These are phyloP conservation scores for Scheffersomyces coipomensis DNA, from an alignment of 805 yeast genomes.

Conservation along the genomic window DNA sequence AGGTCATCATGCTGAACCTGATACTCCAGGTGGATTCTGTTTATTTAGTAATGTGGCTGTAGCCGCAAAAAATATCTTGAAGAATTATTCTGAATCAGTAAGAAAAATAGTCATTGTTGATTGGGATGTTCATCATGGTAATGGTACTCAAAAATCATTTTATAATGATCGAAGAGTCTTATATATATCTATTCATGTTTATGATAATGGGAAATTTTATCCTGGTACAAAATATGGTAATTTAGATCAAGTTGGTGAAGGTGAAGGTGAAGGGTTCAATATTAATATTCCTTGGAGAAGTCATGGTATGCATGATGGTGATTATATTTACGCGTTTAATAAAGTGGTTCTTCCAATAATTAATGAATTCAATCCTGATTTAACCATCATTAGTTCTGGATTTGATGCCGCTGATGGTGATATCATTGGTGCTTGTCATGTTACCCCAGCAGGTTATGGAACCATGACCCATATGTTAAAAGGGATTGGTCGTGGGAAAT, in stretches of 20 bases:
- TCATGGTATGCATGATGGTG: conserved; percentile 93
- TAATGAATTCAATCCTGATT: conserved; percentile 86
- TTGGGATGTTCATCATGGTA: conserved; percentile 99
- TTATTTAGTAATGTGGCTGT: conserved; percentile 95
- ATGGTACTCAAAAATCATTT: conserved; percentile 95
- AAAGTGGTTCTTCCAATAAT: conserved; percentile 86
- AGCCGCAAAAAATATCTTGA: conserved; percentile 83
- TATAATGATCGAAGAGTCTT: conserved; percentile 85
- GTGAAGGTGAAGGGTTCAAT: conserved; percentile 80
- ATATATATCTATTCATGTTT: conserved; percentile 88
- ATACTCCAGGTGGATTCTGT: conserved; percentile 95
- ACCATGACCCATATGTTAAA: conserved; percentile 93
- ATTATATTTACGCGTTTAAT: conserved; percentile 87
- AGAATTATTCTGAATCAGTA: conserved; percentile 84
- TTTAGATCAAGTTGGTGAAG: conserved; percentile 79
- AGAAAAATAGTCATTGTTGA: conserved; percentile 80
- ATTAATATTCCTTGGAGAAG: conserved; percentile 93
- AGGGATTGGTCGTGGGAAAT: conserved; percentile 81
- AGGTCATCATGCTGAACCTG: conserved; percentile 99
- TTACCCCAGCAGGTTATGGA: conserved; percentile 93
- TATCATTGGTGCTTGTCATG: conserved; percentile 93
- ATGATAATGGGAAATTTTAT: conserved; percentile 87
- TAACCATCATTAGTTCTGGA: conserved; percentile 90
- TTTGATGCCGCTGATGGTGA: conserved; percentile 99
- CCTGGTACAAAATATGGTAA: conserved; percentile 92